phyloP scores from a whole-genome alignment of 73 alveolate species.

The Paramecium caudatum region DNA sequence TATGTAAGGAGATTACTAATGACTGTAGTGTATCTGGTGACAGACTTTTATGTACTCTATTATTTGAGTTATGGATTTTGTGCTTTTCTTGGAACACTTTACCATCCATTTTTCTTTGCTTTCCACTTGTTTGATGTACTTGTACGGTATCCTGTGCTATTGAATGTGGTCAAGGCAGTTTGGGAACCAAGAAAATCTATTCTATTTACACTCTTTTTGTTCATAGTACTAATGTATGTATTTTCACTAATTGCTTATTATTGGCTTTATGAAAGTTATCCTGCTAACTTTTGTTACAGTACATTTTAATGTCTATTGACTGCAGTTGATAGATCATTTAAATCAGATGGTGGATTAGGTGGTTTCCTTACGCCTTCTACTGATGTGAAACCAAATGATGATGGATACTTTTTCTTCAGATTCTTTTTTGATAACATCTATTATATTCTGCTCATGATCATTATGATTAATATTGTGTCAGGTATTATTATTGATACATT shows the following conservation, averaged over 20 bases:
- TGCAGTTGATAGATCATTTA: slow-evolving; percentile 86
- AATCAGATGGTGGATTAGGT: slow-evolving; percentile 90
- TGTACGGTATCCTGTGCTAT: slow-evolving; percentile 77
- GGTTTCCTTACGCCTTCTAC: slow-evolving; percentile 77
- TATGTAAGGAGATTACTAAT: slow-evolving; percentile 48
- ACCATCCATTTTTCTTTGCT: slow-evolving; percentile 81
- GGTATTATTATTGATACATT: slow-evolving; percentile 97
- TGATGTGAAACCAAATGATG: slow-evolving; percentile 52
- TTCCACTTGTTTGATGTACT: slow-evolving; percentile 77
- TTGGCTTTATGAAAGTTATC: slow-evolving; percentile 76
- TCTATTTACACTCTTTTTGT: slow-evolving; percentile 74
- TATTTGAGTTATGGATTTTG: slow-evolving; percentile 72
- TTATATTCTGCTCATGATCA: slow-evolving; percentile 74
- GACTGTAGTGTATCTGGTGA: slow-evolving; percentile 70
- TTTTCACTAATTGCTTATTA: slow-evolving; percentile 79
- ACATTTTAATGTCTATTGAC: slow-evolving; percentile 82
- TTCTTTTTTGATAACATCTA: slow-evolving; percentile 77
- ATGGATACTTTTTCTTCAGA: slow-evolving; percentile 66
- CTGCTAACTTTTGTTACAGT: slow-evolving; percentile 78
- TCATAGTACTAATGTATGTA: slow-evolving; percentile 77
- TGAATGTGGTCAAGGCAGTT: slow-evolving; percentile 81
- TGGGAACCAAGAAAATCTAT: slow-evolving; percentile 79
- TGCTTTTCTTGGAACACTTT: slow-evolving; percentile 76
- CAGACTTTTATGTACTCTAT: slow-evolving; percentile 77
- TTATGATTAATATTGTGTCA: slow-evolving; percentile 79